Base-by-base conservation (phyloP, 495 filamentous ascomycete genomes). In the Aspergillus asperescens region DNA sequence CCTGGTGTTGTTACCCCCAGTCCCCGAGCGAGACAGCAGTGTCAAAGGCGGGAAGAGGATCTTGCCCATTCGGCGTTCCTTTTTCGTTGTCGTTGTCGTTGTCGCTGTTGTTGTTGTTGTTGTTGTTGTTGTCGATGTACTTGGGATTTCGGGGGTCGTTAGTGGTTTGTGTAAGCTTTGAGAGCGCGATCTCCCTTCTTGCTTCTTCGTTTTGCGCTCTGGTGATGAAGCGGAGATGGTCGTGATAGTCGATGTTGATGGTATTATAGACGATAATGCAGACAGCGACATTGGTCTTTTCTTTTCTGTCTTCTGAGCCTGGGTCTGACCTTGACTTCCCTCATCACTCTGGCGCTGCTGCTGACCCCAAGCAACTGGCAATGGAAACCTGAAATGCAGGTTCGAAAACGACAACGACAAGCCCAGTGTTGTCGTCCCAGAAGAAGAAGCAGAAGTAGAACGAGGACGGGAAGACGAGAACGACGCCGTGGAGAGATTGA, bases 61-160 rank as follows among this genome's bases (percentile, higher is more conserved):
- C 20, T 49, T 48, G 16, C 55, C 55, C 55, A 57, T 57, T 5
- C 55, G 55, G 22, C 55, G 35, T 18, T 57, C 44, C 15, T 50
- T 53, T 18, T 57, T 57, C 13, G 54, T 50, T 5, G 35, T 51
- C 9, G 37, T 43, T 7, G 22, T 16, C 18, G 23, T 1, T 24
- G 19, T 18, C 1, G n/a, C 7, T 12, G 34, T 15, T 5, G 3
- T 8, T 18, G 8, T n/a, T 15, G 7, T 15, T 5, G 34, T 12
- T 4, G 34, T 37, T 10, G n/a, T 3, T 13, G 8, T 34, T n/a
- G 31, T 7, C 7, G 12, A 29, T 31, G 23, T 20, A 4, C 18
- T 18, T 41, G 37, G 19, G 15, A 12, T 24, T 22, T n/a, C n/a
- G 38, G 38, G 8, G 38, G 38, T 42, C 23, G 39, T 25, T 42